Conservation (phyloP, 1,139 yeast species). For the Sugiyamaella paludigena region DNA sequence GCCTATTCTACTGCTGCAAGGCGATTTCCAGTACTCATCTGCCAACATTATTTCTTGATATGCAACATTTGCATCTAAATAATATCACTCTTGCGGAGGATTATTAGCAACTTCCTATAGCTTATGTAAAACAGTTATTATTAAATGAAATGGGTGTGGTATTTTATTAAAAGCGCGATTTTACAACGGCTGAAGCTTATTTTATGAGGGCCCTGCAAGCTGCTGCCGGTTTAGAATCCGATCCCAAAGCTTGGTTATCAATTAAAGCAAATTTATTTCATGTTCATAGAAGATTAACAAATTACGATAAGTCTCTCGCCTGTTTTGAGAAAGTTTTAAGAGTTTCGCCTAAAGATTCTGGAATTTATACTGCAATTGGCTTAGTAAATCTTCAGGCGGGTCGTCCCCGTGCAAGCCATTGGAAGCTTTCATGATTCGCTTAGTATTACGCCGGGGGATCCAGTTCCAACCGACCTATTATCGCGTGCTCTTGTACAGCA, state of each 20-base stretch:
- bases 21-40: conserved; percentile 87
- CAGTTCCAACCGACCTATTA: conserved; percentile 78
- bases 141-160: conserved; percentile 92
- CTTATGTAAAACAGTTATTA: conserved; percentile 72
- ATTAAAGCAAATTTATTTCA: conserved; percentile 90
- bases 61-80: conserved; percentile 91
- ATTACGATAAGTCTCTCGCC: conserved; percentile 62
- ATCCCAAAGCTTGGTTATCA: conserved; percentile 81
- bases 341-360: conserved; percentile 68
- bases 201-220: conserved; percentile 72
- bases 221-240: conserved; percentile 68
- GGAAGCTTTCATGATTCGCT: conserved; percentile 78
- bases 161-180: conserved; percentile 70
- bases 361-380: conserved; percentile 80
- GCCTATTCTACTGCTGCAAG: conserved; percentile 97
- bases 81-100: conserved; percentile 83
- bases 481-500: conserved; percentile 54
- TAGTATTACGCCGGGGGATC: conserved; percentile 75
- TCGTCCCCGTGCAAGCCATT: conserved; percentile 58
- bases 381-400: conserved; percentile 73
- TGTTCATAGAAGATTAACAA: conserved; percentile 68
- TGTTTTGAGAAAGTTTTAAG: conserved; percentile 76
- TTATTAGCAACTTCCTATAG: conserved; percentile 72
- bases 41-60: conserved; percentile 87
- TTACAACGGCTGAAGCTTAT: conserved; percentile 65